Conservation (phyloP, 1,284 basidiomycete genomes). For the Phellopilus nigrolimitatus region DNA sequence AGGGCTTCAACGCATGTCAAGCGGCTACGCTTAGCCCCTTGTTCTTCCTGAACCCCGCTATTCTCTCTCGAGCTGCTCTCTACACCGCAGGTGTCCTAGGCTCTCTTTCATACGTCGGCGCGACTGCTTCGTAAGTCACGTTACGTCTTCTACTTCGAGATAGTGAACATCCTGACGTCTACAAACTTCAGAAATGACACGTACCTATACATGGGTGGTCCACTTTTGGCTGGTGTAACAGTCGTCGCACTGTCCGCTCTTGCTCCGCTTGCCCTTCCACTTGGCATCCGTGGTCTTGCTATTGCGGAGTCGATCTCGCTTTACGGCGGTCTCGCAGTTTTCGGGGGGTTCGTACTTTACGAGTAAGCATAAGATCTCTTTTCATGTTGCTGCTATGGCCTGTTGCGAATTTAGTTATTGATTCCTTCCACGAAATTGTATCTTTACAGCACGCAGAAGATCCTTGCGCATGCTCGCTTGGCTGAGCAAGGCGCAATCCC, state of each 20-base stretch:
- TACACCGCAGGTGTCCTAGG: conserved; percentile 88
- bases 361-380: conserved; percentile 69
- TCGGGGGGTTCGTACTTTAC: conserved; percentile 82
- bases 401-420: not conserved
- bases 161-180: conserved; percentile 5
- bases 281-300: conserved; percentile 73
- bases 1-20: conserved; percentile 85
- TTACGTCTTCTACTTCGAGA: not conserved
- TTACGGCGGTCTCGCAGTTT: conserved; percentile 85
- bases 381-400: not conserved
- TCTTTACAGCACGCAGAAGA: conserved; percentile 66
- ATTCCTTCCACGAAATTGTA: not conserved
- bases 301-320: conserved; percentile 77
- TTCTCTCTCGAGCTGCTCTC: conserved; percentile 84
- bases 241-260: conserved; percentile 83
- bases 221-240: conserved; percentile 78
- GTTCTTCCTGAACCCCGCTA: conserved; percentile 82
- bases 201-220: conserved; percentile 82
- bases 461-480: conserved; percentile 72
- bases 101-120: conserved; percentile 81
- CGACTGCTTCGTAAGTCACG: conserved; percentile 77
- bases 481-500: conserved; percentile 64
- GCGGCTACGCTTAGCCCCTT: conserved; percentile 80
- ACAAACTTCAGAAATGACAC: conserved; percentile 60
- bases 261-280: conserved; percentile 83